phyloP scores from a whole-genome alignment of 495 filamentous ascomycete genomes.

The Aspergillus taichungensis region DNA sequence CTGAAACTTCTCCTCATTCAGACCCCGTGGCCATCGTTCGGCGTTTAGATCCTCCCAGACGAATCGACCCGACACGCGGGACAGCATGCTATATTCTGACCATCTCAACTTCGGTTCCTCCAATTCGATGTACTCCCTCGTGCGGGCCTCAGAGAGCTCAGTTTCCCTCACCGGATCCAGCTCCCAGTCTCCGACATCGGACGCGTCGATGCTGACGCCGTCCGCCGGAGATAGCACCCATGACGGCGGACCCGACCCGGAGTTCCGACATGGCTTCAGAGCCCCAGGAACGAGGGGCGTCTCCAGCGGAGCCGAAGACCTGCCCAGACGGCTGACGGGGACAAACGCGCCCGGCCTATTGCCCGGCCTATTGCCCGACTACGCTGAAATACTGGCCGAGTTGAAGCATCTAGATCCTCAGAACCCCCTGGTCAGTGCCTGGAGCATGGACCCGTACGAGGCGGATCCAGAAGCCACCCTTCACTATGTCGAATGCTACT shows the following conservation, averaged over 20 bases:
- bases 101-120: slow-evolving; percentile 20
- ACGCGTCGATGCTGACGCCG: slow-evolving; percentile 22
- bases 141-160: slow-evolving; percentile 26
- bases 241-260: slow-evolving; percentile 19
- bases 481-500: slow-evolving; percentile 48
- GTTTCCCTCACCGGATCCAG: slow-evolving; percentile 27
- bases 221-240: slow-evolving; percentile 20
- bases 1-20: slow-evolving; percentile 11
- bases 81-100: slow-evolving; percentile 9
- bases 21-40: slow-evolving; percentile 32
- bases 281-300: slow-evolving; percentile 10
- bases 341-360: slow-evolving; percentile 4
- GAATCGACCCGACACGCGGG: slow-evolving; percentile 17
- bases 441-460: slow-evolving; percentile 57
- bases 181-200: slow-evolving; percentile 30
- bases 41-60: slow-evolving; percentile 19
- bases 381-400: slow-evolving; percentile 27
- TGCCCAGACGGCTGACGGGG: slow-evolving; percentile 5
- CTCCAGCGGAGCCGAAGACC: slow-evolving; percentile 11
- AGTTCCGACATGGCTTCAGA: slow-evolving; percentile 17
- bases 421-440: slow-evolving; percentile 45
- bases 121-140: slow-evolving; percentile 24
- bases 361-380: slow-evolving; percentile 14
- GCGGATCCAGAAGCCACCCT: slow-evolving; percentile 37
- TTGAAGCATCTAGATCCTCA: slow-evolving; percentile 22